A percentile compares a stretch with the other conserved stretches of the same genome.
Evolutionary conservation across 2,329 filamentous ascomycete species (phyloP).

Genomic region (Fusarium circinatum): DNA sequence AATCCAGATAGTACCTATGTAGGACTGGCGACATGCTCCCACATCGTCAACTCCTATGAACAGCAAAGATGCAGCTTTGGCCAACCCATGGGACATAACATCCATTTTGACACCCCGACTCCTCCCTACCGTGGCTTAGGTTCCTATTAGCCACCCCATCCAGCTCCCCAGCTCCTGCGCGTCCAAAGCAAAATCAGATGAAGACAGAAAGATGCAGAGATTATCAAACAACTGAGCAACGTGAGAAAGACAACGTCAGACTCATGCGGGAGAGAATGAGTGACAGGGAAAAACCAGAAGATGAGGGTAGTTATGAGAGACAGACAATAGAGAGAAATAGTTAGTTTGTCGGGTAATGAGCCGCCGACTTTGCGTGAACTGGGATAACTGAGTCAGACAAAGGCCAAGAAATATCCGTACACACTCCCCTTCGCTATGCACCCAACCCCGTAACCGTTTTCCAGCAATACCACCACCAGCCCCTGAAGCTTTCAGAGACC

Average conservation of each 20-base stretch:
- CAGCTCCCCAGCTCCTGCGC: constrained; percentile 44
- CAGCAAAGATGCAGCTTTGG: constrained; percentile 40
- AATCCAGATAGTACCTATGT: not conserved
- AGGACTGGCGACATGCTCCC: constrained; percentile 20
- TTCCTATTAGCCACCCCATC: constrained; percentile 37
- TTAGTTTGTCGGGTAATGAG: constrained; percentile 40
- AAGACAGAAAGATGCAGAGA: constrained; percentile 32
- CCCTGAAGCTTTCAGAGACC: constrained; percentile 21
- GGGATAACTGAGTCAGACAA: constrained; percentile 49
- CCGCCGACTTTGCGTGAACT: constrained; percentile 43
- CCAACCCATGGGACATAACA: constrained; percentile 36
- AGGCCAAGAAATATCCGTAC: constrained; percentile 54
- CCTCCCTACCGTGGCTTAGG: constrained; percentile 39
- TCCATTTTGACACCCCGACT: constrained; percentile 45
- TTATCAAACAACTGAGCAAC: constrained; percentile 23
- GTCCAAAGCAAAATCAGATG: constrained; percentile 38
- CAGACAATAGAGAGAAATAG: constrained; percentile 39
- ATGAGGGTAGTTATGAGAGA: constrained; percentile 34
- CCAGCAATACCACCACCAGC: constrained; percentile 53
- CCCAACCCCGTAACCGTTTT: constrained; percentile 52
- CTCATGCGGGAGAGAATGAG: constrained; percentile 15
- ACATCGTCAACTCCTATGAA: constrained; percentile 27
- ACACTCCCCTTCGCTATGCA: constrained; percentile 59
- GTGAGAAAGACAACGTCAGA: constrained; percentile 22
- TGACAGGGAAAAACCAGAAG: constrained; percentile 25